Evolutionary conservation across 257 asterid species (phyloP).

Genomic region (Nicotiana benthamiana): DNA sequence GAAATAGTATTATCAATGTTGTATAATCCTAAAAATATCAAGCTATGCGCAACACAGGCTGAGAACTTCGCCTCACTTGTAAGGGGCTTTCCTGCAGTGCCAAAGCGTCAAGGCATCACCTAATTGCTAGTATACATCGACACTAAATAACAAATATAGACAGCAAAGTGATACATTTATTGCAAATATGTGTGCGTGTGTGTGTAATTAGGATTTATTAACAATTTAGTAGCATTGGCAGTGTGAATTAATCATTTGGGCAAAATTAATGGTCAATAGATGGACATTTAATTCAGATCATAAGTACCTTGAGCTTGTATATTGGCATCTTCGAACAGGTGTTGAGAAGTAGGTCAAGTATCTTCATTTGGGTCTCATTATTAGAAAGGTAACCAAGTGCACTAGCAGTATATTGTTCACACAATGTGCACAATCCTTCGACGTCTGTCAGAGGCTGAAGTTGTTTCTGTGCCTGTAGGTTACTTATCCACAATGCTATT

Average conservation of each 20-base stretch:
- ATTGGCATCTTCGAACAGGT: constrained; percentile 63
- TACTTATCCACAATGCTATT: constrained; percentile 36
- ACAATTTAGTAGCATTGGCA: neutral
- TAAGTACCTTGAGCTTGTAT: constrained; percentile 57
- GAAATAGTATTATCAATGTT: neutral
- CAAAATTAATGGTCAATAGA: neutral
- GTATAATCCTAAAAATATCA: neutral
- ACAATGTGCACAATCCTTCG: constrained; percentile 45
- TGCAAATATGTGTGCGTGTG: neutral
- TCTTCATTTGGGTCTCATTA: constrained; percentile 62
- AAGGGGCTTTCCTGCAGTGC: neutral
- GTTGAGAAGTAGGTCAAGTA: constrained; percentile 54
- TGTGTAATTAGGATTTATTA: neutral
- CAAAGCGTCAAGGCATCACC: neutral
- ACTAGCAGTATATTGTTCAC: constrained; percentile 59
- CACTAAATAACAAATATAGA: neutral
- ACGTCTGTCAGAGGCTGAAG: constrained; percentile 29
- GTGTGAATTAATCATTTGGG: neutral
- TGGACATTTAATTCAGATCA: neutral
- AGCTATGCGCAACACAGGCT: neutral
- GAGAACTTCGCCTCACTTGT: neutral
- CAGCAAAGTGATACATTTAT: neutral
- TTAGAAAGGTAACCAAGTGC: constrained; percentile 60
- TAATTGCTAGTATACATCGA: neutral
- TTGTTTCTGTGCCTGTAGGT: constrained; percentile 26